Conservation (phyloP, 331 rosid genomes). For the Pyrus hybrid region DNA sequence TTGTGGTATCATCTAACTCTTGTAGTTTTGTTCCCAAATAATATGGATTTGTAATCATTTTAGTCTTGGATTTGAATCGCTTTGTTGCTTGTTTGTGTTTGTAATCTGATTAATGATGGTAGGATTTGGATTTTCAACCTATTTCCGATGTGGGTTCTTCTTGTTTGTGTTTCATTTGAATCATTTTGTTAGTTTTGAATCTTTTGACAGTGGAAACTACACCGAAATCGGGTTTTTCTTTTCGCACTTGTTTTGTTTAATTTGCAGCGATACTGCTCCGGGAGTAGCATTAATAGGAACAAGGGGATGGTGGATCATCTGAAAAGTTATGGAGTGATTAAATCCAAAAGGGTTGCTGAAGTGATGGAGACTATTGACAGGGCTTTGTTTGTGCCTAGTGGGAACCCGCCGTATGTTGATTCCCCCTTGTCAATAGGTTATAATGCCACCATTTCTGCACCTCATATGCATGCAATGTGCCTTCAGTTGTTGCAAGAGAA, state of each 20-base stretch:
- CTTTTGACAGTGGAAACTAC: background rate
- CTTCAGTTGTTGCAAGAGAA: conserved; percentile 75
- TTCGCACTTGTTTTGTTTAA: background rate
- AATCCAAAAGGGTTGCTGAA: conserved; percentile 59
- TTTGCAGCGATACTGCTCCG: conserved; percentile 61
- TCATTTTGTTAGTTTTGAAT: background rate
- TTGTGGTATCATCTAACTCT: background rate
- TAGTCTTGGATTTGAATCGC: background rate
- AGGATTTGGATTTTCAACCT: background rate
- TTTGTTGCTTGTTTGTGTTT: background rate
- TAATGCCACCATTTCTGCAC: conserved; percentile 97
- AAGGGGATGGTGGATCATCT: conserved; percentile 82
- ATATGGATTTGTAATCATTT: background rate
- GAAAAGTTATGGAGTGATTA: conserved; percentile 54
- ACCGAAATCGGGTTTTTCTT: background rate
- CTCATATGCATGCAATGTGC: conserved; percentile 96
- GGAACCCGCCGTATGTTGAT: conserved; percentile 63
- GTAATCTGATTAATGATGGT: background rate
- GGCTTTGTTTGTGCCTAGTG: conserved; percentile 71
- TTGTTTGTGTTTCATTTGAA: background rate
- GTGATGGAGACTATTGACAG: conserved; percentile 74
- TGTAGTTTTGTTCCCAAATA: background rate
- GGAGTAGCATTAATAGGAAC: conserved; percentile 44
- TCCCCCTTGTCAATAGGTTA: conserved; percentile 81
- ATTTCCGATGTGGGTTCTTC: no score